Base-by-base conservation (phyloP, 2,329 filamentous ascomycete genomes). In the Aspergillus melleus region DNA sequence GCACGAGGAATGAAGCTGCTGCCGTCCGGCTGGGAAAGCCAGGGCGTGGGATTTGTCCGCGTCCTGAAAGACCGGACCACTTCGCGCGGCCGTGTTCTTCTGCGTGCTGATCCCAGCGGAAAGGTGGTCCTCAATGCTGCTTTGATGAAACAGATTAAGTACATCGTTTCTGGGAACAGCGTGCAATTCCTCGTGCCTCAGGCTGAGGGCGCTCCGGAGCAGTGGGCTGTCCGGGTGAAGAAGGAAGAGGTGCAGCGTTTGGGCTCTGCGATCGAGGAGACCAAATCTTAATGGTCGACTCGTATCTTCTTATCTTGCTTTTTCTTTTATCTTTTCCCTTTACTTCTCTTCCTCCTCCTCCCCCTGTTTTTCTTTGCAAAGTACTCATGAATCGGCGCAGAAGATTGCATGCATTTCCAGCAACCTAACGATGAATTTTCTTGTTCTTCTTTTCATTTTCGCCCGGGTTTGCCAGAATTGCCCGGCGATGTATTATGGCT, bases 91-190 rank as follows among this genome's bases (percentile, higher is more conserved):
- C 86, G 91, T 46, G 78, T 95, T 50, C 77, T 96, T 20, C 77
- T 93, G 62, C 86, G 91, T 53, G 86, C 86, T n/a, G 89, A 92
- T 64, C 90, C 90, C 0, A 84, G 87, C 63, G 91, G 91, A 16
- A 85, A 89, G 44, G 80, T 94, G 51, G 84, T 89, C 3, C 78
- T 96, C 68, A 96, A 96, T 77, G 85, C 88, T 66, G 75, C 81
- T 20, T 74, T 93, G 52, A 75, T 91, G 36, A 78, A 85, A 2
- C 79, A 82, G n/a, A 76, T 87, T 55, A 80, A 80, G 5, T 93
- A 92, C 78, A 84, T 84, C 68, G 78, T 82, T 6, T 81, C 83
- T 29, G 68, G 66, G 5, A 80, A 72, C 51, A 90, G 59, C 19
- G 72, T 79, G 16, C 68, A 74, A 32, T 74, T 79, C 50, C 57